Evolutionary conservation across 2,329 filamentous ascomycete genomes (phyloP), one percentile per base, ranked within the genome.

Genomic region (Calycina marina): DNA sequence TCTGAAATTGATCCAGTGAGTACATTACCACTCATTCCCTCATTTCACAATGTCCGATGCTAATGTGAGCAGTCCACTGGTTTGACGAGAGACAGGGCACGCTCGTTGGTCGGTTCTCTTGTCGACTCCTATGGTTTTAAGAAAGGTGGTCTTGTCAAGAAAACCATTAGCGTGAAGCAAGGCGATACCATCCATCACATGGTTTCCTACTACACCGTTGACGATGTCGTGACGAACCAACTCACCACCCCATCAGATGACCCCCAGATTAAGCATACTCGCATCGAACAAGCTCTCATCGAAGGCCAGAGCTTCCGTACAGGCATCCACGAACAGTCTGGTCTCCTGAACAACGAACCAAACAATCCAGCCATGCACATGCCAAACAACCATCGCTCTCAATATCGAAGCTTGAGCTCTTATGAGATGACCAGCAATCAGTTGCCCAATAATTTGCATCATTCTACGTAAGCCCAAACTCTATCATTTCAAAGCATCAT

Each of bases 51-150:
- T n/a, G n/a, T n/a, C n/a, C n/a, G n/a, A n/a, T 4, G 28, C 38
- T 16, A 41, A 18, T 8, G 27, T 39, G 6, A 26, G 25, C n/a
- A 46, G 28, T 25, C 43, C 43, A 9, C 32, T 50, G 20, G 20
- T n/a, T 22, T 22, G 15, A 48, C 37, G 34, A 51, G 49, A 26
- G 49, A 52, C 20, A 48, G 44, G 4, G 47, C 50, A 35, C 41
- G 49, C 9, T 46, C 45, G 6, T 35, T 86, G 32, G 74, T 90
- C 27, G 86, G 85, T 4, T 92, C 84, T 1, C 63, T 93, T 9
- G 71, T 88, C n/a, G 85, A 93, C 56, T 85, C 79, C 1, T 93
- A 93, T 47, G 72, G 75, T 18, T 93, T 93, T 65, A 90, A 90
- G 49, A 63, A 73, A 10, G 69, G 73, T 2, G 85, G 86, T 0